Evolutionary conservation across 2,329 filamentous ascomycete genomes (phyloP), one percentile per base, ranked within the genome.

Genomic region (Monosporascus sp.): DNA sequence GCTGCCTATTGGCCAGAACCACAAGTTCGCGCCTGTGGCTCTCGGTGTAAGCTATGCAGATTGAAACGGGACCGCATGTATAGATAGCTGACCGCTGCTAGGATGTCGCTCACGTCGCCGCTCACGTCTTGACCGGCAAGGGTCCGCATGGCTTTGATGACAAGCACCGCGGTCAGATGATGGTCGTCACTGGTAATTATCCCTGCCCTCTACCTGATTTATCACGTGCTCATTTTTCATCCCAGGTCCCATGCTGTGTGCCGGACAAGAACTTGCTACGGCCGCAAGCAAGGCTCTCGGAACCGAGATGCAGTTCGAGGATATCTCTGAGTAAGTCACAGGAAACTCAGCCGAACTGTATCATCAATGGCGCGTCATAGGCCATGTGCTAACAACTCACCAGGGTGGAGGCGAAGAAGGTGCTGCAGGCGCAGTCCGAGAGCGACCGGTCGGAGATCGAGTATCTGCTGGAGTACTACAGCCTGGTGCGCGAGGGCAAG

Each of bases 381-480:
- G 14, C 14, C 41, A 42, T 47, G 50, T 34, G 22, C 20, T 3
- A n/a, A 20, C 25, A 31, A 15, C 27, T 22, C n/a, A 24, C 4
- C 24, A 68, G 63, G 20, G 56, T 57, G 8, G 65, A 69, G 52
- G 64, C 65, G 9, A 67, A 67, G 62, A 58, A 58, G 14, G 56
- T 68, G 8, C 66, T 77, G 17, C 61, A 67, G 6, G 57, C 65
- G 2, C 72, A 76, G 53, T 63, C 68, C 7, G 65, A 62, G 50
- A 59, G 50, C 20, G 69, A 71, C 38, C 53, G 64, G 4, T 70
- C 72, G 1, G 76, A 80, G 63, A 67, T 72, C 51, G 58, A 77
- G 59, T 78, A 76, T 57, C 58, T 80, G 6, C 69, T 80, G 5
- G 75, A 81, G 57, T 80, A 79, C 62, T 80, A 78, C 64, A 74